Conservation (phyloP, 83 land plant genomes). For the Larix sibirica region DNA sequence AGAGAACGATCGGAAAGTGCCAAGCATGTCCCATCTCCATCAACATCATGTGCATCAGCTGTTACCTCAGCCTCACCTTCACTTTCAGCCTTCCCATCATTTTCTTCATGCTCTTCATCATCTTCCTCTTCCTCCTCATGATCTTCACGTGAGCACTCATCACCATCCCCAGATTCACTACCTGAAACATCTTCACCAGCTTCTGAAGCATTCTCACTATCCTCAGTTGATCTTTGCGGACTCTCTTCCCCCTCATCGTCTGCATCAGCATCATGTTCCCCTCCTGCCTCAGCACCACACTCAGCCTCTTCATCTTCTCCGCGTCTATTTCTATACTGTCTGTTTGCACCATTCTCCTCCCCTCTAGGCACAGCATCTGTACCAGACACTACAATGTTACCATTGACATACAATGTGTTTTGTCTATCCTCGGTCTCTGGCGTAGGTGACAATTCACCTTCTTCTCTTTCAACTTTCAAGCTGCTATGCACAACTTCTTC, state of each 20-base stretch:
- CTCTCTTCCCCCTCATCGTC: conserved; percentile 93
- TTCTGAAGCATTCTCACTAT: conserved; percentile 89
- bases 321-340: conserved; percentile 35
- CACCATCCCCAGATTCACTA: conserved; percentile 91
- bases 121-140: conserved; percentile 80
- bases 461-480: conserved; percentile 69
- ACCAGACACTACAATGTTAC: conserved; percentile 17
- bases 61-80: conserved; percentile 94
- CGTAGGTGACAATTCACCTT: conserved; percentile 84
- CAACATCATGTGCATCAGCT: conserved; percentile 80
- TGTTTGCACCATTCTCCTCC: conserved; percentile 28
- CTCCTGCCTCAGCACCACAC: conserved; percentile 34
- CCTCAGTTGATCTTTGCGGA: conserved; percentile 78
- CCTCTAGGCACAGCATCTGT: conserved; percentile 20
- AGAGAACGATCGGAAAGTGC: conserved; percentile 63
- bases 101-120: conserved; percentile 70
- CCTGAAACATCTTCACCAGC: conserved; percentile 76
- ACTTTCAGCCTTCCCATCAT: conserved; percentile 83
- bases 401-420: conserved; percentile 30
- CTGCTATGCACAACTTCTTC: conserved; percentile 24
- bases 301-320: conserved; percentile 32
- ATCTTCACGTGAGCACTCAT: conserved; percentile 70
- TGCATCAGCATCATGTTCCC: conserved; percentile 73
- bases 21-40: conserved; percentile 68
- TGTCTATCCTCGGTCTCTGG: conserved; percentile 66